Evolutionary conservation across 371 early-diverging fungal genomes (phyloP).

Genomic region (Capillidium rhysosporum): DNA sequence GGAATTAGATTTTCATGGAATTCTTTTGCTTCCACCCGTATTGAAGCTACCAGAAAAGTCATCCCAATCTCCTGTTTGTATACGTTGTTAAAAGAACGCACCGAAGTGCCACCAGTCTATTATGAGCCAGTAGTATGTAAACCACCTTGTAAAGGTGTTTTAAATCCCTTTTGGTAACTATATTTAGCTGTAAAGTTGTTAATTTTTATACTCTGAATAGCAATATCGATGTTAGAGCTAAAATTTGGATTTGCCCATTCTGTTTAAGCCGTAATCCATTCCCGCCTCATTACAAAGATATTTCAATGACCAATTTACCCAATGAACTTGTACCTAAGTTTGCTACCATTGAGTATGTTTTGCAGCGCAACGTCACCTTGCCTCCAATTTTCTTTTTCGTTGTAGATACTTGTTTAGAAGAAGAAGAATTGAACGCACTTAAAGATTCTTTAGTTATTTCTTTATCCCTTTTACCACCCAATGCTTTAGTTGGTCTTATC

Average conservation of each 20-base stretch:
- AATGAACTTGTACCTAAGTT: conserved; percentile 89
- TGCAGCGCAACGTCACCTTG: conserved; percentile 53
- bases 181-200: not conserved
- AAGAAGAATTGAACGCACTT: conserved; percentile 90
- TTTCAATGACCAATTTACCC: conserved; percentile 84
- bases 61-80: conserved; percentile 95
- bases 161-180: conserved; percentile 93
- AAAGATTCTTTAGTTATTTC: conserved; percentile 84
- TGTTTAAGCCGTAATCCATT: conserved; percentile 94
- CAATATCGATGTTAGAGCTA: conserved; percentile 83
- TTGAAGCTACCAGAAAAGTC: conserved; percentile 85
- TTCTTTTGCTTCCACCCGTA: conserved; percentile 85
- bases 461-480: conserved; percentile 77
- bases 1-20: conserved; percentile 99
- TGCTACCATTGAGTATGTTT: conserved; percentile 95
- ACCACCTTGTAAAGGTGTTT: conserved; percentile 85
- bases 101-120: conserved; percentile 59
- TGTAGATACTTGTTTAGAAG: conserved; percentile 91
- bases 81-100: conserved; percentile 91
- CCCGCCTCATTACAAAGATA: conserved; percentile 97
- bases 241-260: conserved; percentile 98
- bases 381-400: conserved; percentile 96
- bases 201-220: conserved; percentile 15
- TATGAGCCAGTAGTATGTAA: conserved; percentile 98
- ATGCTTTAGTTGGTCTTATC: conserved; percentile 91